These are phyloP conservation scores for Malus sieversii DNA, from an alignment of 306 rosid species.

Conservation along the genomic window DNA sequence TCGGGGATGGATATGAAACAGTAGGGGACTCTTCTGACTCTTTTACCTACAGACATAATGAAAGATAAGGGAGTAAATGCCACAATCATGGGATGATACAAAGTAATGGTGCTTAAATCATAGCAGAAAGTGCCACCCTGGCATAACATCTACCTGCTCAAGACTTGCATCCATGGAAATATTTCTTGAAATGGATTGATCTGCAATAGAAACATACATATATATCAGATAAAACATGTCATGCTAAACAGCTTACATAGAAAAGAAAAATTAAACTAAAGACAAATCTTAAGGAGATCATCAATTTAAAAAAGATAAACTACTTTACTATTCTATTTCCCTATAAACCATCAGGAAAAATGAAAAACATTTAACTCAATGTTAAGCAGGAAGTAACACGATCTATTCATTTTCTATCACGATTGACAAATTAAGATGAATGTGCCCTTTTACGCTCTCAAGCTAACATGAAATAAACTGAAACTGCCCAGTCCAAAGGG, in stretches of 20 bases:
- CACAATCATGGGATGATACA: neutral
- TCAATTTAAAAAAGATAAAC: neutral
- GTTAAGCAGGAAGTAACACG: neutral
- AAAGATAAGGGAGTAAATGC: neutral
- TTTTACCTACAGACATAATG: conserved; percentile 41
- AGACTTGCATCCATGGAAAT: conserved; percentile 54
- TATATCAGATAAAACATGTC: conserved; percentile 19
- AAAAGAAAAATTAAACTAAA: neutral
- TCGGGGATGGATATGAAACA: conserved; percentile 47
- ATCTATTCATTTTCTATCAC: neutral
- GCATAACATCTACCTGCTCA: conserved; percentile 55
- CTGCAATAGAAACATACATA: conserved; percentile 35
- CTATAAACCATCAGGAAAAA: neutral
- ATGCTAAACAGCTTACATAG: neutral
- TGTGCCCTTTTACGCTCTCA: neutral
- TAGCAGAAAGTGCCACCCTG: conserved; percentile 3
- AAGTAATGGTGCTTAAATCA: neutral
- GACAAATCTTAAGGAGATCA: neutral
- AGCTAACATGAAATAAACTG: neutral
- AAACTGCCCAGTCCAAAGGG: neutral
- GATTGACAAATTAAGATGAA: neutral
- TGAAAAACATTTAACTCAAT: neutral
- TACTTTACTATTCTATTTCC: neutral
- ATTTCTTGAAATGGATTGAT: conserved; percentile 55
- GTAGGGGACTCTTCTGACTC: conserved; percentile 42